phyloP scores from a whole-genome alignment of 2,329 filamentous ascomycete genomes.

The Rhynchosporium agropyri region DNA sequence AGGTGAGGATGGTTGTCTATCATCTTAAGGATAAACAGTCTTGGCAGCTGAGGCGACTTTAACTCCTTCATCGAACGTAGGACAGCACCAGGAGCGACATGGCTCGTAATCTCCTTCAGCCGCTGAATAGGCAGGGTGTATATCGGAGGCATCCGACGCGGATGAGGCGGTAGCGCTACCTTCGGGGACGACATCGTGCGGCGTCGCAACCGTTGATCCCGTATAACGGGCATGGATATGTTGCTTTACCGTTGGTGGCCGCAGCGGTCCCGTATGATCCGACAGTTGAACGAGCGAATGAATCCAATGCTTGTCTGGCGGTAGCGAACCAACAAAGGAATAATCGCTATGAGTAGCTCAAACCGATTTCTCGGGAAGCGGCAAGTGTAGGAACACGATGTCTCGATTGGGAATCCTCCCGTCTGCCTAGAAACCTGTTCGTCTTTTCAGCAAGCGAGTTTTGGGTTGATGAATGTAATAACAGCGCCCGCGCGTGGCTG shows the following conservation, averaged over 20 bases:
- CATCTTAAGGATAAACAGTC: slow-evolving; percentile 41
- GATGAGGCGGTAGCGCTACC: slow-evolving; percentile 32
- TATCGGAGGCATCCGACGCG: slow-evolving; percentile 37
- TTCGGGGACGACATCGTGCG: slow-evolving; percentile 34
- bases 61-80: slow-evolving; percentile 40
- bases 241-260: slow-evolving; percentile 1
- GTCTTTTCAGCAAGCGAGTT: slow-evolving; percentile 1
- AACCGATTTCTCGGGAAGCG: not conserved
- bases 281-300: slow-evolving; percentile 2
- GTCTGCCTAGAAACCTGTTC: not conserved
- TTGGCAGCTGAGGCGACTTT: slow-evolving; percentile 39
- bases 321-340: slow-evolving; percentile 10
- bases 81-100: slow-evolving; percentile 35
- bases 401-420: not conserved
- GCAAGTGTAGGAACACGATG: slow-evolving; percentile 4
- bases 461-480: not conserved
- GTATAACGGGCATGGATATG: slow-evolving; percentile 13
- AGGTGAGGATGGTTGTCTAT: slow-evolving; percentile 38
- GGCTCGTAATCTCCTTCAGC: slow-evolving; percentile 39
- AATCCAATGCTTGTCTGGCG: slow-evolving; percentile 10
- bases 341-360: not conserved
- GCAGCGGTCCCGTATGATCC: not conserved
- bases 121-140: slow-evolving; percentile 39
- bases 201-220: slow-evolving; percentile 3
- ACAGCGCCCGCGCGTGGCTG: slow-evolving; percentile 4